Percentiles rank a stretch among this genome's conserved stretches.
phyloP scores from a whole-genome alignment of 2,329 filamentous ascomycete genomes.

The Colletotrichum sp. region DNA sequence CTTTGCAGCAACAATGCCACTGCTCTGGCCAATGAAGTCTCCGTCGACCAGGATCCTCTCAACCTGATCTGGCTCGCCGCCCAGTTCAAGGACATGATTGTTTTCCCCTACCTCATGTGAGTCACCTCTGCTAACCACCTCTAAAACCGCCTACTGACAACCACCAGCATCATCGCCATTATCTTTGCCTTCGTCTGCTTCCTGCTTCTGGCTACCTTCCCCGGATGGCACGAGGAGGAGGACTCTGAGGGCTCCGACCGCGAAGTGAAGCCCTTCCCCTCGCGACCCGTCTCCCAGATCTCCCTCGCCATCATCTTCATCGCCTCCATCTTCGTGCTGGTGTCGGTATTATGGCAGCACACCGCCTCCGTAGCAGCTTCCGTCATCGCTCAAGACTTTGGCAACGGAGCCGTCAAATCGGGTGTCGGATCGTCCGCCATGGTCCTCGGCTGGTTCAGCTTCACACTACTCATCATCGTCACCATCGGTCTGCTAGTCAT shows the following conservation, averaged over 20 bases:
- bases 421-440: conserved; percentile 95
- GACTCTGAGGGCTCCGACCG: conserved; percentile 82
- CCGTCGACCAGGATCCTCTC: conserved; percentile 90
- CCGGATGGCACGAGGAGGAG: conserved; percentile 93
- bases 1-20: conserved; percentile 98
- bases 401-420: conserved; percentile 84
- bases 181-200: conserved; percentile 97
- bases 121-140: conserved; percentile 35
- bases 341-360: conserved; percentile 87
- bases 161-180: conserved; percentile 86
- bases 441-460: conserved; percentile 98
- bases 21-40: conserved; percentile 85
- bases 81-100: conserved; percentile 98
- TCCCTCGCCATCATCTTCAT: conserved; percentile 92
- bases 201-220: conserved; percentile 93
- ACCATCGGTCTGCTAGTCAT: conserved; percentile 95
- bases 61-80: conserved; percentile 97
- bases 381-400: conserved; percentile 90
- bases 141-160: conserved; percentile 15
- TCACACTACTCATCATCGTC: conserved; percentile 90
- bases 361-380: conserved; percentile 95
- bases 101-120: conserved; percentile 95
- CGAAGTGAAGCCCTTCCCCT: conserved; percentile 94
- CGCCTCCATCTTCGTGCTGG: conserved; percentile 72
- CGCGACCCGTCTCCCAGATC: conserved; percentile 88